These are phyloP conservation scores for Actinomortierella wolfii DNA, from an alignment of 371 early-diverging fungal genomes.

Conservation along the genomic window DNA sequence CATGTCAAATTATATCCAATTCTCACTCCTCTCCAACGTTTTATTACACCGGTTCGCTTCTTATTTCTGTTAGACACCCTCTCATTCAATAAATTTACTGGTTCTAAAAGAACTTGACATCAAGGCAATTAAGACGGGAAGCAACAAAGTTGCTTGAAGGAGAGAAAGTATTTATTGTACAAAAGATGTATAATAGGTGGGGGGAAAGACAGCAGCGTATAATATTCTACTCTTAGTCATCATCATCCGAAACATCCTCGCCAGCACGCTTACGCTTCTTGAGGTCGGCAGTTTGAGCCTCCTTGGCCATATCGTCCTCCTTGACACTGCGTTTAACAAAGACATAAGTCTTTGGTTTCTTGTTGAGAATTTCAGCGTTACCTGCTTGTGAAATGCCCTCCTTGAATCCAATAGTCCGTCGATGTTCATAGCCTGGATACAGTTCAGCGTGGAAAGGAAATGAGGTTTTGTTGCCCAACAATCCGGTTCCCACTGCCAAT, in stretches of 20 bases:
- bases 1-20: too few relatives aligned
- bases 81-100: too few relatives aligned
- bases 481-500: constrained; percentile 71
- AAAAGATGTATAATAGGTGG: too few relatives aligned
- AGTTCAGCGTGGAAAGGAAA: constrained; percentile 68
- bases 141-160: too few relatives aligned
- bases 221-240: constrained; percentile 23
- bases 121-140: too few relatives aligned
- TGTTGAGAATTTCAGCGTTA: constrained; percentile 81
- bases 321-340: constrained; percentile 66
- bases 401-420: constrained; percentile 92
- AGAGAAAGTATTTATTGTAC: too few relatives aligned
- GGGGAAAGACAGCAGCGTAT: too few relatives aligned
- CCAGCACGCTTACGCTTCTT: constrained; percentile 46
- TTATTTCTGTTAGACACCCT: too few relatives aligned
- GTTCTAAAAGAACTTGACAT: too few relatives aligned
- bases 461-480: constrained; percentile 59
- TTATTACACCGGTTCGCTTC: too few relatives aligned
- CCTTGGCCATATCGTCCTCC: constrained; percentile 51
- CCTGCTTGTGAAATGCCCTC: constrained; percentile 74
- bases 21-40: too few relatives aligned
- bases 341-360: constrained; percentile 71
- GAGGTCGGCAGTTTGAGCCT: constrained; percentile 26
- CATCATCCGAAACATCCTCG: constrained; percentile 44
- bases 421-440: constrained; percentile 91